Evolutionary conservation across 441 rosid genomes (phyloP), one percentile per base, ranked within the genome.

Genomic region (Corymbia citriodora): DNA sequence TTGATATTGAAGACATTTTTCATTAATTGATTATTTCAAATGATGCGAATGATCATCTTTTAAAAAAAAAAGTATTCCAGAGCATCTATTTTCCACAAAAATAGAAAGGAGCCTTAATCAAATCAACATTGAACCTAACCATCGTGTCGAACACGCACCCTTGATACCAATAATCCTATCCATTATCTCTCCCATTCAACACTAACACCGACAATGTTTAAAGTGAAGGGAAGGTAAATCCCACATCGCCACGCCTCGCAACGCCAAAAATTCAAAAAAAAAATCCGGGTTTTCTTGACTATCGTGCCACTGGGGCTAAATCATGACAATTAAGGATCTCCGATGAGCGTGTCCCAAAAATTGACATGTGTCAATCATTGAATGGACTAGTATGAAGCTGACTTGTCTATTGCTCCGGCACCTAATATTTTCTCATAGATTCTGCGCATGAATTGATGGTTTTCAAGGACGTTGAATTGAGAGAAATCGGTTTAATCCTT

Each of bases 31-130:
- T 72, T 36, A 36, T 36, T 72, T 72, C 45, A 36, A 36, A 2
- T 0, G 3, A 10, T 21, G 3, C 27, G 7, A 16, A 18, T 1
- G 11, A 18, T 70, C 6, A 65, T 10, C 18, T 18, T 33, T 33
- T 33, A 9, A 7, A 10, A 31, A 23, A 59, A 5, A 5, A 65
- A 7, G 0, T 65, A 5, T 68, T 68, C 1, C 17, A n/a, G n/a
- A 65, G 19, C 11, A 15, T 65, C 4, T 2, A 16, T 3, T 3
- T 65, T 59, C 25, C 2, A 2, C 0, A 1, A 0, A 70, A 33
- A 5, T 2, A 18, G 1, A 70, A 9, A 0, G 2, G 0, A 70
- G 21, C 4, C 49, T 33, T 36, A 72, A 2, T 31, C 40, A 0
- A 70, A 70, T 16, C 19, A 7, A 31, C 6, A 72, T 72, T 1